Percentiles rank a stretch among this genome's conserved stretches.
Evolutionary conservation across 192 early-diverging fungal species (phyloP).

Genomic region (Radiomyces spectabilis): DNA sequence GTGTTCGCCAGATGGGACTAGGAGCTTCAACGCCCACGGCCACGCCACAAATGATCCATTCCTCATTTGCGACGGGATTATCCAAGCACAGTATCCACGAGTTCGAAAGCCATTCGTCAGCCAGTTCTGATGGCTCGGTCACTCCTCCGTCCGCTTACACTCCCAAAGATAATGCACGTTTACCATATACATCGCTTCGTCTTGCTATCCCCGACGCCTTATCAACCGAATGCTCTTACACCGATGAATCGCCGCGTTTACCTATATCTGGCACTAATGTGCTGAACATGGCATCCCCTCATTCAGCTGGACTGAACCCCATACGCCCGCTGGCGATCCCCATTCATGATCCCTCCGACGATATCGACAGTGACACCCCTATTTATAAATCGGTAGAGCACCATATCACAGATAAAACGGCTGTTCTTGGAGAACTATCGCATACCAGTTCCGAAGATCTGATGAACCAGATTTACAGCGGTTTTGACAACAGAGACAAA

Average conservation of each 20-base stretch:
- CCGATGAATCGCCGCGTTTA: not conserved
- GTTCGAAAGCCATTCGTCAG: slow-evolving; percentile 7
- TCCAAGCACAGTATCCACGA: not conserved
- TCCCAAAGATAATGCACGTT: not conserved
- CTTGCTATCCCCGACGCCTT: not conserved
- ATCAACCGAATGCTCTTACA: not conserved
- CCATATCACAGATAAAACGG: not conserved
- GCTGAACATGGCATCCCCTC: not conserved
- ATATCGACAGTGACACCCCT: slow-evolving; percentile 27
- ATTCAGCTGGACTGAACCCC: not conserved
- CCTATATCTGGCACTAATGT: not conserved
- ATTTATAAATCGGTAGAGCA: slow-evolving; percentile 18
- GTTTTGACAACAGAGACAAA: slow-evolving; percentile 6
- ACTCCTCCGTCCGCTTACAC: slow-evolving; percentile 4
- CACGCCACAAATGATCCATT: too few relatives aligned
- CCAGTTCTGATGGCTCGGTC: slow-evolving; percentile 18
- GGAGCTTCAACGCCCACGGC: too few relatives aligned
- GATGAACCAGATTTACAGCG: slow-evolving; percentile 29
- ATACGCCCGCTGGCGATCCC: slow-evolving; percentile 7
- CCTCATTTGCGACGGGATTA: too few relatives aligned
- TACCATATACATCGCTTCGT: not conserved
- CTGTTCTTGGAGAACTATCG: slow-evolving; percentile 18
- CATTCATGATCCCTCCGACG: slow-evolving; percentile 26
- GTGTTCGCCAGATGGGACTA: too few relatives aligned
- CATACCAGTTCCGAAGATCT: slow-evolving; percentile 24